These are phyloP conservation scores for Microcos paniculata DNA, from an alignment of 345 rosid genomes.

Conservation along the genomic window DNA sequence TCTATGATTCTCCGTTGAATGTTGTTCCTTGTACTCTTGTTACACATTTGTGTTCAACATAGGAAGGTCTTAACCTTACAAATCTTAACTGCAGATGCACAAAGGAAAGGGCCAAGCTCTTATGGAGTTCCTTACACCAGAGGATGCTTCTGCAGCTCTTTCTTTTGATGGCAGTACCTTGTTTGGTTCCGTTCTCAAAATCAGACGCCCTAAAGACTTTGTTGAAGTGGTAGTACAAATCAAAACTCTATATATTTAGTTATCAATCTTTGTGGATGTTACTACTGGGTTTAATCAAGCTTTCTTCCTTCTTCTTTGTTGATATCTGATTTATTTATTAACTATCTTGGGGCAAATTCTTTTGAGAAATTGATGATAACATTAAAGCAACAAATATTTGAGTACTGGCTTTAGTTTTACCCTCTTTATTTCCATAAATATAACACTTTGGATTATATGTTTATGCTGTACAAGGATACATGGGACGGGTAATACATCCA, in stretches of 20 bases:
- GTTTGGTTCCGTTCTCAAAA: constrained; percentile 62
- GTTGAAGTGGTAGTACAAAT: constrained; percentile 78
- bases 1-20: constrained; percentile 25
- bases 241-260: constrained; percentile 22
- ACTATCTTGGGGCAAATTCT: neutral
- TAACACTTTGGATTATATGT: neutral
- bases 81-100: constrained; percentile 57
- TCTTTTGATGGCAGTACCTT: constrained; percentile 68
- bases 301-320: neutral
- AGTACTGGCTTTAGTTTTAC: neutral
- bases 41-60: constrained; percentile 18
- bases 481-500: neutral
- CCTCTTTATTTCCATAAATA: neutral
- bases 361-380: constrained; percentile 3
- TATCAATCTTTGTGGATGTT: constrained; percentile 7
- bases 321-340: neutral
- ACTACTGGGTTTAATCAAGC: neutral
- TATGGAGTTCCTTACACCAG: constrained; percentile 91
- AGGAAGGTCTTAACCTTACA: constrained; percentile 11
- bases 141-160: constrained; percentile 94
- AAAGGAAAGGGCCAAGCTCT: constrained; percentile 82
- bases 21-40: constrained; percentile 19
- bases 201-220: constrained; percentile 87
- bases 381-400: neutral
- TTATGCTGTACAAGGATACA: neutral